Conservation (phyloP, 148 eudicot genomes). For the Nepenthes mirabilis region DNA sequence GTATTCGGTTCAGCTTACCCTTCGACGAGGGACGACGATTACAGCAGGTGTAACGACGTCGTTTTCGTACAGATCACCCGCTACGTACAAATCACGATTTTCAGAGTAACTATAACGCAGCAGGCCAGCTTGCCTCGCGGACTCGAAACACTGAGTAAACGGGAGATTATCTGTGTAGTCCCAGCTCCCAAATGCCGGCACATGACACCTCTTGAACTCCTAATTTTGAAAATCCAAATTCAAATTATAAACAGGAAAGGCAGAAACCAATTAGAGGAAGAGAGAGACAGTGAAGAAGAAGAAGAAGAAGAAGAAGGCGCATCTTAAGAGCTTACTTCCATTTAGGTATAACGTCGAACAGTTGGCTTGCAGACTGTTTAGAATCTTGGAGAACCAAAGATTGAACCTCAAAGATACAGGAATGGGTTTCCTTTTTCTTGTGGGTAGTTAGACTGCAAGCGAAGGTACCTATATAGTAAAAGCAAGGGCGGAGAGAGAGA, state of each 20-base stretch:
- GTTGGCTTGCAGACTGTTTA: no score
- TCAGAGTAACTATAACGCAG: conserved; percentile 22
- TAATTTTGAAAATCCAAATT: neutral
- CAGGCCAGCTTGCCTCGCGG: conserved; percentile 39
- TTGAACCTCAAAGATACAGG: no score
- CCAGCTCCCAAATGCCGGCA: conserved; percentile 92
- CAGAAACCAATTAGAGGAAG: neutral
- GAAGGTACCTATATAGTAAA: no score
- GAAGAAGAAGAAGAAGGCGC: no score
- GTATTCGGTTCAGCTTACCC: conserved; percentile 17
- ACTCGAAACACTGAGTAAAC: conserved; percentile 68
- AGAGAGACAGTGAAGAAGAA: neutral
- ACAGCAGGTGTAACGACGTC: conserved; percentile 76
- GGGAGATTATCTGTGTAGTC: conserved; percentile 43
- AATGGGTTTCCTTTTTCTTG: no score
- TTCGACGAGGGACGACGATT: conserved; percentile 76
- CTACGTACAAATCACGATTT: conserved; percentile 68
- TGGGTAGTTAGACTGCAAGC: no score
- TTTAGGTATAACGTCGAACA: neutral
- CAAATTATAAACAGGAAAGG: neutral
- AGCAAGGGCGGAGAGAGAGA: no score
- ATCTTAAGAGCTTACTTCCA: conserved; percentile 19
- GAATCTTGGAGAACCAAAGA: neutral
- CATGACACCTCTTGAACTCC: conserved; percentile 19
- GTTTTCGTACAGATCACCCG: conserved; percentile 74